Conservation (phyloP, 768 basidiomycete genomes). For the Russula abietina region DNA sequence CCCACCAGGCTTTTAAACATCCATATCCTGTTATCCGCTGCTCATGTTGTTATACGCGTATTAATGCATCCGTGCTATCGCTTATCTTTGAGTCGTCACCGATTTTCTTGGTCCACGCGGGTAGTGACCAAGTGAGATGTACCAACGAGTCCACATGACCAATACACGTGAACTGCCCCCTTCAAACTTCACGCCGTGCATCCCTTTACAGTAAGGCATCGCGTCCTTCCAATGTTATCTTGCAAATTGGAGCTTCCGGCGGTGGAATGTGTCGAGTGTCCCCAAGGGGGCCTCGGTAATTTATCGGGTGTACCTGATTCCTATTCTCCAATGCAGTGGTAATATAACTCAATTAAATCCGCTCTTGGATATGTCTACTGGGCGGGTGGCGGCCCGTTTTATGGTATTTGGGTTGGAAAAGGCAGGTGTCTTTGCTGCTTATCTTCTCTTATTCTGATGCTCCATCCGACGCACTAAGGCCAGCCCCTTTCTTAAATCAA, state of each 20-base stretch:
- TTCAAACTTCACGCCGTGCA: background rate
- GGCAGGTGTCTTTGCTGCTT: no score
- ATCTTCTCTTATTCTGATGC: background rate
- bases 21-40: background rate
- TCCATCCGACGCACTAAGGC: background rate
- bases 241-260: no score
- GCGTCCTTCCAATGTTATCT: background rate
- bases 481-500: background rate
- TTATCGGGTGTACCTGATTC: no score
- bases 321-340: no score
- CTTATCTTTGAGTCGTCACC: background rate
- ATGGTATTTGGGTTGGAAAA: no score
- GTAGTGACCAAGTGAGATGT: background rate
- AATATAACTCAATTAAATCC: no score
- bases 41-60: conserved; percentile 7
- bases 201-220: no score
- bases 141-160: background rate
- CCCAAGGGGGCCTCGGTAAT: no score
- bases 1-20: conserved; percentile 23
- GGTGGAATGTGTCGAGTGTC: no score
- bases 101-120: background rate
- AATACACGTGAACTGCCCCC: background rate
- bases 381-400: no score
- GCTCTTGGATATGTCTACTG: no score
- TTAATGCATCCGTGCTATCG: conserved; percentile 3